phyloP scores from a whole-genome alignment of 2,329 filamentous ascomycete genomes.

The Epichloe gansuensis region DNA sequence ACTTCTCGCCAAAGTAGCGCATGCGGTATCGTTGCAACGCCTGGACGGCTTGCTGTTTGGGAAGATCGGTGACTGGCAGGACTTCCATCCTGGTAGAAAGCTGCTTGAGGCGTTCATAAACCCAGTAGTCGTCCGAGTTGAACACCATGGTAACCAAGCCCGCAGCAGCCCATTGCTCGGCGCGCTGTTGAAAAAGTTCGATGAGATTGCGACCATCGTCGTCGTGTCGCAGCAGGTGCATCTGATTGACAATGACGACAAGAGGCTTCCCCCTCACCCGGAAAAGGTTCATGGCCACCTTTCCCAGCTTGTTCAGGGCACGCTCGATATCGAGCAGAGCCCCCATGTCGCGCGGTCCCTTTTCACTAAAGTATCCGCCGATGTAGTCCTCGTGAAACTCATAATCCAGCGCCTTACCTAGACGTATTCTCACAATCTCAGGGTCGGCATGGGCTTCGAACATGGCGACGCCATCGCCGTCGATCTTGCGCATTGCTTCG shows the following conservation, averaged over 20 bases:
- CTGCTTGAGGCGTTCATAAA: constrained; percentile 87
- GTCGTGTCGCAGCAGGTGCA: constrained; percentile 82
- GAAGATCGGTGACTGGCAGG: constrained; percentile 70
- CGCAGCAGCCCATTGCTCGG: constrained; percentile 90
- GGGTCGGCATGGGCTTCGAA: constrained; percentile 91
- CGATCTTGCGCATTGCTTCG: constrained; percentile 85
- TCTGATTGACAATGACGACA: constrained; percentile 87
- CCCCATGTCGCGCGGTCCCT: constrained; percentile 81
- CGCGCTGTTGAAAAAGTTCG: constrained; percentile 87
- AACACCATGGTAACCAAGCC: constrained; percentile 87
- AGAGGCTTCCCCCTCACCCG: constrained; percentile 52
- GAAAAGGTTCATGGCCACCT: constrained; percentile 69
- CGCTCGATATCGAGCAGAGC: constrained; percentile 90
- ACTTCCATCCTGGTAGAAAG: constrained; percentile 93
- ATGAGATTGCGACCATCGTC: constrained; percentile 87
- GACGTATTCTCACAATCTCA: constrained; percentile 84
- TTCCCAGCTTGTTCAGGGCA: constrained; percentile 95
- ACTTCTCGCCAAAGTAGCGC: constrained; percentile 57
- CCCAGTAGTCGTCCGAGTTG: constrained; percentile 97
- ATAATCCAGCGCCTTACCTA: constrained; percentile 90
- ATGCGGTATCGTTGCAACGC: constrained; percentile 71
- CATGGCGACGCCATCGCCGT: constrained; percentile 85
- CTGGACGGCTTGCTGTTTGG: constrained; percentile 61
- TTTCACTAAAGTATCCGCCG: constrained; percentile 87
- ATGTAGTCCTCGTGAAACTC: constrained; percentile 98